Conservation (phyloP, 1,284 basidiomycete species). For the Trametes hirsuta region DNA sequence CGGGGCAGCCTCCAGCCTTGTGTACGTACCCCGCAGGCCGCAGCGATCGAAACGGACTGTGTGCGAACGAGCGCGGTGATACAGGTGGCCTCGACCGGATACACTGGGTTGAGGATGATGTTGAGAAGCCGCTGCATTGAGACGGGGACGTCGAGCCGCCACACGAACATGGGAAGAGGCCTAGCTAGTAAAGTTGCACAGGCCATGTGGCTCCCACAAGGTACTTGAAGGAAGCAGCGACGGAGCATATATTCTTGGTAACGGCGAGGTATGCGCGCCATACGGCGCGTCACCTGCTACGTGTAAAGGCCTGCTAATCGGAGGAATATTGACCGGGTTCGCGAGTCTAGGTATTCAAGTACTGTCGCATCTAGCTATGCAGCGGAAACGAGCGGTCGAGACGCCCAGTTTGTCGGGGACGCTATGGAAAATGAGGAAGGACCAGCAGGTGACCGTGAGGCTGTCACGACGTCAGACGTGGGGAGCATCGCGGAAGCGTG, state of each 20-base stretch:
- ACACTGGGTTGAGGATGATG: neutral
- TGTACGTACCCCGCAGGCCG: conserved; percentile 1
- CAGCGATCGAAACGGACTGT: neutral
- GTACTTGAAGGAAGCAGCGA: neutral
- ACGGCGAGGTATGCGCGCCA: neutral
- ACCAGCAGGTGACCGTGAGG: too few species aligned
- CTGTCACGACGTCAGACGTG: too few species aligned
- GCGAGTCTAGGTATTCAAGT: neutral
- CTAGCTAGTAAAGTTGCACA: neutral
- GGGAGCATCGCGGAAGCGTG: too few species aligned
- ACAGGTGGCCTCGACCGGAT: neutral
- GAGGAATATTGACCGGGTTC: neutral
- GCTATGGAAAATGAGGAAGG: too few species aligned
- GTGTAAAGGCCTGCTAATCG: neutral
- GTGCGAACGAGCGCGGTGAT: conserved; percentile 5
- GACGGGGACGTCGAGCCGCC: neutral
- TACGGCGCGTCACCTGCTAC: conserved; percentile 6
- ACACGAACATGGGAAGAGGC: conserved; percentile 1
- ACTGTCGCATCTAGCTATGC: too few species aligned
- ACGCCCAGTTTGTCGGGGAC: too few species aligned
- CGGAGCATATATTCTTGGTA: neutral
- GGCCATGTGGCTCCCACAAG: too few species aligned
- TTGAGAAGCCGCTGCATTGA: conserved; percentile 5
- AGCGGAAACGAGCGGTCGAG: too few species aligned
- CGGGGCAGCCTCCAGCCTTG: conserved; percentile 1